These are phyloP conservation scores for Pyronema domesticum DNA, from an alignment of 495 filamentous ascomycete species.

Conservation along the genomic window DNA sequence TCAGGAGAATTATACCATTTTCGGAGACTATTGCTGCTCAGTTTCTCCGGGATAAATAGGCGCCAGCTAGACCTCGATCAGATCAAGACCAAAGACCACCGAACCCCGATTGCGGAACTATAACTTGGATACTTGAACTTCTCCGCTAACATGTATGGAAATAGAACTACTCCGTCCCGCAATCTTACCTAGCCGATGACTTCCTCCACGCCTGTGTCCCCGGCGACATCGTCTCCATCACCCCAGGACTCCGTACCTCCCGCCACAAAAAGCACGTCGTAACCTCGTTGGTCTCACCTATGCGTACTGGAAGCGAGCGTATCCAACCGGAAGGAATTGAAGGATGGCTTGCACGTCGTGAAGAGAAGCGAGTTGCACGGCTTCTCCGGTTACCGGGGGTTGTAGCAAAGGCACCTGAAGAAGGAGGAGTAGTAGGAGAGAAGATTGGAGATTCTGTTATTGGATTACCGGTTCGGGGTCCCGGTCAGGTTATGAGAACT, in stretches of 20 bases:
- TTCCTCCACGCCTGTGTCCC: not conserved
- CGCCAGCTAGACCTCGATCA: no score
- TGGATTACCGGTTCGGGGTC: not conserved
- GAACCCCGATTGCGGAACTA: not conserved
- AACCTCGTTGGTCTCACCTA: not conserved
- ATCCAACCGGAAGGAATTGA: not conserved
- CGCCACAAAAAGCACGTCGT: constrained; percentile 1
- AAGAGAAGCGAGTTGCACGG: not conserved
- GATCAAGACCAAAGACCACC: no score
- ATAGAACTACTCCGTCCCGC: not conserved
- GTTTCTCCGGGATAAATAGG: no score
- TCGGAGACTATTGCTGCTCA: not conserved
- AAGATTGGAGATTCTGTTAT: not conserved
- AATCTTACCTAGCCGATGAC: constrained; percentile 3
- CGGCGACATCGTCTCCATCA: constrained; percentile 5
- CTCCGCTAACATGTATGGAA: not conserved
- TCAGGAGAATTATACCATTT: not conserved
- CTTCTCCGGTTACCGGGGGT: not conserved
- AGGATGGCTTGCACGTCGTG: not conserved
- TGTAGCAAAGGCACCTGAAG: not conserved
- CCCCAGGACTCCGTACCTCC: not conserved
- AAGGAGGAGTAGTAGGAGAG: not conserved
- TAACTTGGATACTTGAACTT: no score
- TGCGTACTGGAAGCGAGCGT: constrained; percentile 1
- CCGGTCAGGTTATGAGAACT: not conserved